These are phyloP conservation scores for Neurospora sp. DNA, from an alignment of 495 filamentous ascomycete species.

Conservation along the genomic window DNA sequence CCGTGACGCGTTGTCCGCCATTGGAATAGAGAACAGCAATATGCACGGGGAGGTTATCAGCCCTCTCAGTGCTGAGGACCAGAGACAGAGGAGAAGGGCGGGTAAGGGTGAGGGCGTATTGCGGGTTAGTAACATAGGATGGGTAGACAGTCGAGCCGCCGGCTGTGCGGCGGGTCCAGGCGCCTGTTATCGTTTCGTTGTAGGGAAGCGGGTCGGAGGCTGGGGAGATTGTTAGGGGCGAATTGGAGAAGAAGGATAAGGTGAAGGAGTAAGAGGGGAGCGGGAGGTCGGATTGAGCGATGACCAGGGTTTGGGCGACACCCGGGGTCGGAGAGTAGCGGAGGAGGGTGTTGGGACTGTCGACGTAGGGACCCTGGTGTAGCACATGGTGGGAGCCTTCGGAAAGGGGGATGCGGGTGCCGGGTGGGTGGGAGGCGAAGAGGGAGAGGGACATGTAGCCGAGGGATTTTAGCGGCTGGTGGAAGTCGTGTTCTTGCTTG, in stretches of 20 bases:
- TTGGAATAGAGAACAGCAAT: conserved; percentile 68
- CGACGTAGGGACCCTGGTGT: conserved; percentile 72
- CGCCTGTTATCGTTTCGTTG: conserved; percentile 40
- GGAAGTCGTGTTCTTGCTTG: conserved; percentile 12
- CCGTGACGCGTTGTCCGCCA: conserved; percentile 54
- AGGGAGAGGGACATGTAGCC: conserved; percentile 84
- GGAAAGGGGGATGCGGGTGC: conserved; percentile 60
- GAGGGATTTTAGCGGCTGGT: conserved; percentile 30
- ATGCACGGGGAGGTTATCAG: conserved; percentile 57
- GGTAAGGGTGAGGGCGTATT: conserved; percentile 58
- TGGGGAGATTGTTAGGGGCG: conserved; percentile 45
- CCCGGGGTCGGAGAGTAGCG: conserved; percentile 52
- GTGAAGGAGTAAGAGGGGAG: conserved; percentile 66
- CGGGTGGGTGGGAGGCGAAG: conserved; percentile 50
- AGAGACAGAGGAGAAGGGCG: conserved; percentile 51
- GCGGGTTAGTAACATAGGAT: conserved; percentile 73
- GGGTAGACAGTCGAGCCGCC: conserved; percentile 73
- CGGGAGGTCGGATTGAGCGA: conserved; percentile 68
- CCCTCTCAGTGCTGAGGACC: conserved; percentile 52
- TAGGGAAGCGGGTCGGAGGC: conserved; percentile 50
- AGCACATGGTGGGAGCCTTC: conserved; percentile 44
- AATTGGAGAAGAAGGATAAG: conserved; percentile 64
- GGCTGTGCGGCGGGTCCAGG: conserved; percentile 70
- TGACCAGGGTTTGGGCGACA: conserved; percentile 63
- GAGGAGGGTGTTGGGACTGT: conserved; percentile 85